A percentile compares a stretch with the other conserved stretches of the same genome.
Conservation (phyloP, 345 rosid species). For the Diplotaxis tenuifolia region DNA sequence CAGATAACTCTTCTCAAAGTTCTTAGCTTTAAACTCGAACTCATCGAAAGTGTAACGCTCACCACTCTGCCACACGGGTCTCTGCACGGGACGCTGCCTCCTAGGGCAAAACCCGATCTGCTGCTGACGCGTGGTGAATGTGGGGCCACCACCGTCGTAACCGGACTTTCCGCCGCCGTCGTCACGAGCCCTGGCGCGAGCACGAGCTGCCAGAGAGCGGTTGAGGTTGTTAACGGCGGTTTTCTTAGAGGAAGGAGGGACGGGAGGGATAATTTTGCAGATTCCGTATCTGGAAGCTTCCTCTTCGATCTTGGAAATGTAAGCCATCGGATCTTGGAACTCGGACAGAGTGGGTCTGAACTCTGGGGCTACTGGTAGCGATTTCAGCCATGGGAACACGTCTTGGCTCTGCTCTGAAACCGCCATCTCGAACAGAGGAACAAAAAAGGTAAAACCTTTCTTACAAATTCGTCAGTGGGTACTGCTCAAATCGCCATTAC, state of each 20-base stretch:
- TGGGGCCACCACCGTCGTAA: slow-evolving; percentile 52
- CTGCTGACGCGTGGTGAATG: slow-evolving; percentile 98
- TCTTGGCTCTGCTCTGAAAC: slow-evolving; percentile 58
- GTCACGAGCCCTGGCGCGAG: slow-evolving; percentile 37
- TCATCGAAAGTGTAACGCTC: slow-evolving; percentile 77
- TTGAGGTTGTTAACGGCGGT: slow-evolving; percentile 68
- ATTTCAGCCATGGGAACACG: slow-evolving; percentile 84
- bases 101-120: slow-evolving; percentile 99
- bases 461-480: neutral
- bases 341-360: slow-evolving; percentile 77
- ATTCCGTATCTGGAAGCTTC: slow-evolving; percentile 93
- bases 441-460: neutral
- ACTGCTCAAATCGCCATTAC: slow-evolving; percentile 41
- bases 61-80: slow-evolving; percentile 98
- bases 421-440: slow-evolving; percentile 34
- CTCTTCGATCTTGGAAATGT: slow-evolving; percentile 93
- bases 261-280: slow-evolving; percentile 96
- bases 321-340: slow-evolving; percentile 99
- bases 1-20: slow-evolving; percentile 63
- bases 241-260: slow-evolving; percentile 64
- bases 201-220: slow-evolving; percentile 72
- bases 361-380: slow-evolving; percentile 89
- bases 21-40: slow-evolving; percentile 84
- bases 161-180: slow-evolving; percentile 11
- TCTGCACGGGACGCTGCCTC: slow-evolving; percentile 82